phyloP scores from a whole-genome alignment of 805 yeast species.

The Starmerella geochares region DNA sequence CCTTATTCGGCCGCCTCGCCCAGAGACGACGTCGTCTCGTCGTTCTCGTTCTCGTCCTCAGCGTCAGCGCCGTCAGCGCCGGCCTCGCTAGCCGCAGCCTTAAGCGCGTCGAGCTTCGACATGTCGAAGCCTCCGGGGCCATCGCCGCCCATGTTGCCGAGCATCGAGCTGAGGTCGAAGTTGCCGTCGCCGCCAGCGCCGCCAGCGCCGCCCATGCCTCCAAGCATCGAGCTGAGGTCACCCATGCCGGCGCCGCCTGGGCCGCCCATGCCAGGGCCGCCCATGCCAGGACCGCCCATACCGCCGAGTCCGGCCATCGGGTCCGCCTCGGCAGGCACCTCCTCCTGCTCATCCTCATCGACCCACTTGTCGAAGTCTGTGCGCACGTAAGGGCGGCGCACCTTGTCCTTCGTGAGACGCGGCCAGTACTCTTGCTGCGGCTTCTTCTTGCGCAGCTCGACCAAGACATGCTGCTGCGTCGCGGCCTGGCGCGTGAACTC shows the following conservation, averaged over 20 bases:
- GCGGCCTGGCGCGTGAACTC: conserved; percentile 48
- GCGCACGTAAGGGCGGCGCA: conserved; percentile 66
- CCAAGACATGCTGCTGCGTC: conserved; percentile 54
- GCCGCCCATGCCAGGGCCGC: conserved; percentile 36
- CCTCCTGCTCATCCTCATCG: conserved; percentile 96
- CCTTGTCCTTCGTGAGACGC: conserved; percentile 77
- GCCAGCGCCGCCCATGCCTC: conserved; percentile 36
- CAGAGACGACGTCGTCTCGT: conserved; percentile 20
- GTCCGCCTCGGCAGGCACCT: conserved; percentile 43
- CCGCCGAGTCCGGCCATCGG: conserved; percentile 33
- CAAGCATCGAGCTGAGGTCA: neutral
- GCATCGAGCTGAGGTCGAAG: conserved; percentile 4
- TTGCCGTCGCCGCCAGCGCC: conserved; percentile 30
- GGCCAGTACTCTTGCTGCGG: conserved; percentile 83
- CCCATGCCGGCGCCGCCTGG: no score
- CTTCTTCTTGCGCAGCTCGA: conserved; percentile 61
- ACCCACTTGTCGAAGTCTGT: conserved; percentile 98
- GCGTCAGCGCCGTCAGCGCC: conserved; percentile 14
- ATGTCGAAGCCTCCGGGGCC: conserved; percentile 28
- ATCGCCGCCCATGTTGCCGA: conserved; percentile 16
- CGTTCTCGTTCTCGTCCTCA: conserved; percentile 22
- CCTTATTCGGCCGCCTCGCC: conserved; percentile 24
- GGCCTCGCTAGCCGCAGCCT: conserved; percentile 10
- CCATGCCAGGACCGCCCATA: conserved; percentile 28
- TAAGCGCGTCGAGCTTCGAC: conserved; percentile 23